Evolutionary conservation across 2,329 filamentous ascomycete species (phyloP).

Genomic region (Aspergillus chevalieri): DNA sequence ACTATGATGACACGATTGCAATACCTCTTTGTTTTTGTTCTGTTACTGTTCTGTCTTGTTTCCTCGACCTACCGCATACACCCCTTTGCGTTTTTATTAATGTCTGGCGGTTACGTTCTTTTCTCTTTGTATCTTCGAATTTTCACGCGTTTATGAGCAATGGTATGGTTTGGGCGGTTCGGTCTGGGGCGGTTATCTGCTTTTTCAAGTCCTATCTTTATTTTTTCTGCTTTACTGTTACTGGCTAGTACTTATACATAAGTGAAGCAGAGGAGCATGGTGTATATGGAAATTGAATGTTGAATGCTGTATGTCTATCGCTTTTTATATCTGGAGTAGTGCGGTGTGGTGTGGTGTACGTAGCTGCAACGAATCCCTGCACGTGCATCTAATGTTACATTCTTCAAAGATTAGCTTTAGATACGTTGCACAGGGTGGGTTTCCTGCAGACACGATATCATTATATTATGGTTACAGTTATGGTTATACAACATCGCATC

Average conservation of each 20-base stretch:
- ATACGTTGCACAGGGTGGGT: too few relatives aligned
- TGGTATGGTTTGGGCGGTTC: slow-evolving; percentile 17
- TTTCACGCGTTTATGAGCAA: slow-evolving; percentile 23
- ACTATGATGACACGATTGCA: too few relatives aligned
- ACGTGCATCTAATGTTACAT: too few relatives aligned
- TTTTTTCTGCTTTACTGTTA: slow-evolving; percentile 1
- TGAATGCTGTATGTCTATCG: too few relatives aligned
- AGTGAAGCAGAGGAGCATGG: not conserved
- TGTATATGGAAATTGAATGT: too few relatives aligned
- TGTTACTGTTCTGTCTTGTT: slow-evolving; percentile 13
- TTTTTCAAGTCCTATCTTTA: slow-evolving; percentile 6
- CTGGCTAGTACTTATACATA: not conserved
- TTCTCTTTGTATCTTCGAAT: slow-evolving; percentile 9
- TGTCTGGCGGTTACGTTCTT: slow-evolving; percentile 1
- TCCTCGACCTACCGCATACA: slow-evolving; percentile 1
- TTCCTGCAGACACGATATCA: too few relatives aligned
- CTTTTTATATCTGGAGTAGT: too few relatives aligned
- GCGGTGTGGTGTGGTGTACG: too few relatives aligned
- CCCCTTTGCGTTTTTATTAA: slow-evolving; percentile 1
- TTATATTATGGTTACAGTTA: too few relatives aligned
- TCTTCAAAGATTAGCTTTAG: too few relatives aligned
- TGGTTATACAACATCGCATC: too few relatives aligned
- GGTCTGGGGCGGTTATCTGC: slow-evolving; percentile 20
- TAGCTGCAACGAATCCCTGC: too few relatives aligned
- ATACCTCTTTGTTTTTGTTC: not conserved